These are phyloP conservation scores for Elaeagnus macrophylla DNA, from an alignment of 306 rosid species.

Conservation along the genomic window DNA sequence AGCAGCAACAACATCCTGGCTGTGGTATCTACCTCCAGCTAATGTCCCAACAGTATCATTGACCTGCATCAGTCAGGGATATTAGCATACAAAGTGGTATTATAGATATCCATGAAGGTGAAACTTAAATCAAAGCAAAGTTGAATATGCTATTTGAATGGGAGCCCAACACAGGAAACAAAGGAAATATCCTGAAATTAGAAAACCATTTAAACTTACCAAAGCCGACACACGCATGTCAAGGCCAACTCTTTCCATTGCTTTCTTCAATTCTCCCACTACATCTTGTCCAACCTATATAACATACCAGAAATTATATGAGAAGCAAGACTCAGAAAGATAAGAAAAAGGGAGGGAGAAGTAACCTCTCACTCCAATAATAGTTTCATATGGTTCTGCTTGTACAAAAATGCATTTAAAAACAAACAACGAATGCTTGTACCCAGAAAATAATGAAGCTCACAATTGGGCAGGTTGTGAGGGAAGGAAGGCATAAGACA, in stretches of 20 bases:
- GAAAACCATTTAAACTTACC: slow-evolving; percentile 31
- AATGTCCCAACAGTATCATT: slow-evolving; percentile 94
- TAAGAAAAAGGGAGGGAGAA: neutral
- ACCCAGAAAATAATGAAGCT: too few species aligned
- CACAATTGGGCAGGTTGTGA: too few species aligned
- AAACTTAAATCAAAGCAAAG: too few species aligned
- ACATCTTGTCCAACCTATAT: slow-evolving; percentile 93
- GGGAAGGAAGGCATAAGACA: too few species aligned
- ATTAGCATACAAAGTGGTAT: slow-evolving; percentile 11
- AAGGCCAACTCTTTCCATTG: slow-evolving; percentile 67
- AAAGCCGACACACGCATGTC: slow-evolving; percentile 90
- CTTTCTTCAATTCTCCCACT: slow-evolving; percentile 60
- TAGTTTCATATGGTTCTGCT: too few species aligned
- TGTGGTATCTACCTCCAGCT: slow-evolving; percentile 72
- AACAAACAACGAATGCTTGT: too few species aligned
- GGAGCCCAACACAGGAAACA: slow-evolving; percentile 1
- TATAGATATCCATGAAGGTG: too few species aligned
- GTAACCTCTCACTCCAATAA: neutral
- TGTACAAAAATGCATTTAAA: too few species aligned
- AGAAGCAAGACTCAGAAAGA: slow-evolving; percentile 5
- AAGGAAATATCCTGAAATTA: slow-evolving; percentile 2
- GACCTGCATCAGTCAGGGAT: slow-evolving; percentile 44
- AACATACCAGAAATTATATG: slow-evolving; percentile 10
- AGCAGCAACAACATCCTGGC: slow-evolving; percentile 74
- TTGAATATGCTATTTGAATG: too few species aligned